A percentile compares a stretch with the other conserved stretches of the same genome.
Evolutionary conservation across 192 early-diverging fungal genomes (phyloP).

Genomic region (Chytriomyces confervae): DNA sequence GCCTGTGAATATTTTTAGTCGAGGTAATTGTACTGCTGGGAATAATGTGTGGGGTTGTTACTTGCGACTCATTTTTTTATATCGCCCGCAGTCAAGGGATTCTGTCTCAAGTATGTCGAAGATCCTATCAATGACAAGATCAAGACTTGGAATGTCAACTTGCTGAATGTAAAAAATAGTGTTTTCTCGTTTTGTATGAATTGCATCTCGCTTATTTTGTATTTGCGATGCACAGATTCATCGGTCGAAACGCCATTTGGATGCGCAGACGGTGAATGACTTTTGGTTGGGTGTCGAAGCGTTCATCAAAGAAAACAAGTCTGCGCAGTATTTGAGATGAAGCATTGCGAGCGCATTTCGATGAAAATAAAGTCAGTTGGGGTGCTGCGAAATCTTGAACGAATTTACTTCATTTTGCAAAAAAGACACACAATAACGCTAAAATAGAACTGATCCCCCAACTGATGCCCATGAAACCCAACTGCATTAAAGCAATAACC

Average conservation of each 20-base stretch:
- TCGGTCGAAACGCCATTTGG: slow-evolving; percentile 51
- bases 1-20: slow-evolving; percentile 82
- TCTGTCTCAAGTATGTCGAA: slow-evolving; percentile 58
- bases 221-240: slow-evolving; percentile 46
- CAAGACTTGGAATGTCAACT: slow-evolving; percentile 53
- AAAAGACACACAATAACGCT: no score
- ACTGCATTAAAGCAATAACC: no score
- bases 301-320: slow-evolving; percentile 43
- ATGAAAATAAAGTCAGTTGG: no score
- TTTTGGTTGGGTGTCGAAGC: slow-evolving; percentile 60
- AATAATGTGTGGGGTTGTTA: neutral
- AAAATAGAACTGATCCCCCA: no score
- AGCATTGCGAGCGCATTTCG: no score
- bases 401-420: no score
- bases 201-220: neutral
- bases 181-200: neutral
- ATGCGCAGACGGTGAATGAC: slow-evolving; percentile 53
- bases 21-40: slow-evolving; percentile 44
- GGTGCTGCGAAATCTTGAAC: no score
- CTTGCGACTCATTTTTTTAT: neutral
- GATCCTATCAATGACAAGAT: slow-evolving; percentile 51
- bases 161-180: slow-evolving; percentile 49
- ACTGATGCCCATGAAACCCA: no score
- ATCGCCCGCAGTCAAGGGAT: slow-evolving; percentile 49
- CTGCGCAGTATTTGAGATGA: slow-evolving; percentile 31